phyloP scores from a whole-genome alignment of 139 green algal species.

The Chlorella sp. region DNA sequence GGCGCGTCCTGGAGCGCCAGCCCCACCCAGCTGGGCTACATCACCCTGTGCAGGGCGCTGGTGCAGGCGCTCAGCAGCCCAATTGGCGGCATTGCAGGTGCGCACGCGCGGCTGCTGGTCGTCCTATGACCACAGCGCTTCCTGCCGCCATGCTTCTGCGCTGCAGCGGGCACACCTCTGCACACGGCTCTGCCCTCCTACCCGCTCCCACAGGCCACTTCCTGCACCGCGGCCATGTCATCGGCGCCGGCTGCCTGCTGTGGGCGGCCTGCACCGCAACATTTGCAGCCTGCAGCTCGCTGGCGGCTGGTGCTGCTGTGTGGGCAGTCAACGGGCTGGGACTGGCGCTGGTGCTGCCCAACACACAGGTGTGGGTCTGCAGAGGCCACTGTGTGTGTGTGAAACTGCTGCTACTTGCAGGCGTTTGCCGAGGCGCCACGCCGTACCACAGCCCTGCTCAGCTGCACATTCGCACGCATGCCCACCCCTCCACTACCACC shows the following conservation, averaged over 20 bases:
- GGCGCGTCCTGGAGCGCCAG: conserved; percentile 68
- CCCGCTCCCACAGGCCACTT: conserved; percentile 29
- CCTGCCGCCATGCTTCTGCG: not conserved
- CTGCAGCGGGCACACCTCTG: not conserved
- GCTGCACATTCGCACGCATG: no score
- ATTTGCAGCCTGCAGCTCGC: conserved; percentile 48
- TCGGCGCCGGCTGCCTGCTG: conserved; percentile 72
- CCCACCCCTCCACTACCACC: no score
- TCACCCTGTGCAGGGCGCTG: conserved; percentile 76
- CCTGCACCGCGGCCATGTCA: conserved; percentile 63
- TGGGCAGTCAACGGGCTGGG: conserved; percentile 80
- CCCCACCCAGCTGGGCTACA: conserved; percentile 72
- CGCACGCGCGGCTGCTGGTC: not conserved
- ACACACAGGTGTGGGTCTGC: not conserved
- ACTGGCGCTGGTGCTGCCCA: conserved; percentile 79
- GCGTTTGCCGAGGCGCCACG: no score
- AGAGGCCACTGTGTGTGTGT: no score
- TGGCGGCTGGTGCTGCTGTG: conserved; percentile 59
- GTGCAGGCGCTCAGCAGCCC: conserved; percentile 71
- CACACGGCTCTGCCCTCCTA: not conserved
- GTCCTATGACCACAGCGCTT: not conserved
- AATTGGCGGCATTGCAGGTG: conserved; percentile 54
- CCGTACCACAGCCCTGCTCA: no score
- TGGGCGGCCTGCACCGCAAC: conserved; percentile 76
- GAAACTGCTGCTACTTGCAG: no score